phyloP scores from a whole-genome alignment of 192 early-diverging fungal genomes.

The Coemansia sp. region DNA sequence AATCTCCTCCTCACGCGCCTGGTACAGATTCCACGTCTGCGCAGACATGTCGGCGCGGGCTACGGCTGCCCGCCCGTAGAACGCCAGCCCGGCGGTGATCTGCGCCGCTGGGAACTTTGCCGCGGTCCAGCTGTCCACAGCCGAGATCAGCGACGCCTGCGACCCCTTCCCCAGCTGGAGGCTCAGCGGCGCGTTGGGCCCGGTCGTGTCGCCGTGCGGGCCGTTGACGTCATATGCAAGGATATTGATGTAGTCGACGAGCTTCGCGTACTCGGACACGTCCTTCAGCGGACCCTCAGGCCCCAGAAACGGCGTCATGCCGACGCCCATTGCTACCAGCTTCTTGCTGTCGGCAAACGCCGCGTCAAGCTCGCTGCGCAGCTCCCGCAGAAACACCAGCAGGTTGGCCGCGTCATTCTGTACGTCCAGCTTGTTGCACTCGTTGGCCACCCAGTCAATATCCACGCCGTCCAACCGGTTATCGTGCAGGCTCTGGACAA shows the following conservation, averaged over 20 bases:
- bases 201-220: slow-evolving; percentile 49
- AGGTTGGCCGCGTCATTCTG: slow-evolving; percentile 62
- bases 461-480: slow-evolving; percentile 59
- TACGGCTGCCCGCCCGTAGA: slow-evolving; percentile 55
- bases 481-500: slow-evolving; percentile 42
- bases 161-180: slow-evolving; percentile 17
- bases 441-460: slow-evolving; percentile 62
- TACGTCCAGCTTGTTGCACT: slow-evolving; percentile 55
- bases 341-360: slow-evolving; percentile 36
- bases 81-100: slow-evolving; percentile 57
- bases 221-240: slow-evolving; percentile 65
- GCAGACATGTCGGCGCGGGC: slow-evolving; percentile 24
- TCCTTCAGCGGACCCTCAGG: slow-evolving; percentile 51
- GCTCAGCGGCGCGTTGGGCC: slow-evolving; percentile 61
- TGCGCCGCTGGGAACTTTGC: slow-evolving; percentile 58
- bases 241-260: slow-evolving; percentile 64
- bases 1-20: slow-evolving; percentile 24
- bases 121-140: slow-evolving; percentile 53
- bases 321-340: slow-evolving; percentile 59
- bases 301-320: slow-evolving; percentile 57
- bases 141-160: slow-evolving; percentile 42
- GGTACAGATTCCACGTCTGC: slow-evolving; percentile 32
- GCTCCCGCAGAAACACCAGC: slow-evolving; percentile 55
- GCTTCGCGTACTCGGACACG: slow-evolving; percentile 56
- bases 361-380: slow-evolving; percentile 51